Percentiles rank a stretch among this genome's conserved stretches.
Evolutionary conservation across 164 flowering plant species (phyloP).

Genomic region (Vitis rotundifolia): DNA sequence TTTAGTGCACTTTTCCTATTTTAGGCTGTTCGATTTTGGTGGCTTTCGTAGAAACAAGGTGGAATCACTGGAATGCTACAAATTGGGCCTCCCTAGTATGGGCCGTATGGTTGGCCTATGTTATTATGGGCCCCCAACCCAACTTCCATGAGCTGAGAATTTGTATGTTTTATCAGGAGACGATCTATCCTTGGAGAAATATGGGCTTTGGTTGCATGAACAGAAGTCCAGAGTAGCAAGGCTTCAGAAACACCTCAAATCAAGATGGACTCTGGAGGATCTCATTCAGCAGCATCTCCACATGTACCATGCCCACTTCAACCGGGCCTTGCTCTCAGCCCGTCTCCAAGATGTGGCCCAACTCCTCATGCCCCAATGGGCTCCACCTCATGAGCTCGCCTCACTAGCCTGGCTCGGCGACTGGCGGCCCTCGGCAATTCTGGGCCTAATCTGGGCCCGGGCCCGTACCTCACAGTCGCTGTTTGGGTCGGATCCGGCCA

Average conservation of each 20-base stretch:
- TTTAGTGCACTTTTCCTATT: too few relatives aligned
- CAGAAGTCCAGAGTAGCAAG: slow-evolving; percentile 49
- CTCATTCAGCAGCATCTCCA: slow-evolving; percentile 60
- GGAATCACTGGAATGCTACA: too few relatives aligned
- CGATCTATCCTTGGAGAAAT: slow-evolving; percentile 25
- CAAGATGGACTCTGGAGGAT: slow-evolving; percentile 49
- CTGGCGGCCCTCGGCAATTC: slow-evolving; percentile 77
- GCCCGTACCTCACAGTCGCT: slow-evolving; percentile 20
- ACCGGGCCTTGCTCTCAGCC: slow-evolving; percentile 34
- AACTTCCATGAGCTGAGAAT: not conserved
- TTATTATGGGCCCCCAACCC: not conserved
- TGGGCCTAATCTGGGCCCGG: slow-evolving; percentile 43
- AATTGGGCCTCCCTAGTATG: too few relatives aligned
- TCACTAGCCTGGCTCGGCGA: slow-evolving; percentile 74
- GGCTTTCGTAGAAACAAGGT: too few relatives aligned
- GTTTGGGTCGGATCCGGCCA: slow-evolving; percentile 12
- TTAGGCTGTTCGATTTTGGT: too few relatives aligned
- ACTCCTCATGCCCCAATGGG: slow-evolving; percentile 58
- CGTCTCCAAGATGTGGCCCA: slow-evolving; percentile 47
- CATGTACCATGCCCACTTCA: slow-evolving; percentile 42
- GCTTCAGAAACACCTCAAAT: slow-evolving; percentile 56
- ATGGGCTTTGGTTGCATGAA: slow-evolving; percentile 54
- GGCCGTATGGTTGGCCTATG: not conserved
- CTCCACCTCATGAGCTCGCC: slow-evolving; percentile 60
- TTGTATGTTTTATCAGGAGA: slow-evolving; percentile 26